Conservation (phyloP, 345 rosid genomes). For the Eutrema yunnanense region DNA sequence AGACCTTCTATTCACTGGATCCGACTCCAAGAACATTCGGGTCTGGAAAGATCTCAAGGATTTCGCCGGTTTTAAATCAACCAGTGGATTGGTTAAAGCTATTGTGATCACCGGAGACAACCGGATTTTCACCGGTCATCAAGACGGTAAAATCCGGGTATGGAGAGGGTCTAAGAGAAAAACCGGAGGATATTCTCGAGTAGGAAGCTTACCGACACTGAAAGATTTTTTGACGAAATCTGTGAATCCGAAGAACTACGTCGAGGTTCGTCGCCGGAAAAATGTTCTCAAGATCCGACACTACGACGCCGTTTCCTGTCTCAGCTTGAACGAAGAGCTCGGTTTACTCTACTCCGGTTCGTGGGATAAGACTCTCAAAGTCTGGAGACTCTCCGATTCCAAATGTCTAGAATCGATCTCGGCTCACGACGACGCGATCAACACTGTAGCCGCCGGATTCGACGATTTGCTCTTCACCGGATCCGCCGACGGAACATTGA, state of each 20-base stretch:
- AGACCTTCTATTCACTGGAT: slow-evolving; percentile 58
- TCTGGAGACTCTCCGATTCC: slow-evolving; percentile 52
- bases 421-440: slow-evolving; percentile 65
- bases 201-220: slow-evolving; percentile 47
- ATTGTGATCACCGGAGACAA: slow-evolving; percentile 34
- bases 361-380: slow-evolving; percentile 62
- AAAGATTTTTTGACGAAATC: slow-evolving; percentile 47
- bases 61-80: slow-evolving; percentile 51
- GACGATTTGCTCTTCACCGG: slow-evolving; percentile 58
- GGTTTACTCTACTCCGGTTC: slow-evolving; percentile 61
- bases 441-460: slow-evolving; percentile 42
- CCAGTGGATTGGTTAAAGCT: slow-evolving; percentile 53
- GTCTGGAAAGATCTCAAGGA: slow-evolving; percentile 63
- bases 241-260: slow-evolving; percentile 53
- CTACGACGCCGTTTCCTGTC: slow-evolving; percentile 58
- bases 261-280: slow-evolving; percentile 47
- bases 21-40: slow-evolving; percentile 64
- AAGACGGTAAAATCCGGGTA: slow-evolving; percentile 63
- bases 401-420: slow-evolving; percentile 51
- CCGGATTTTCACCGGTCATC: slow-evolving; percentile 62
- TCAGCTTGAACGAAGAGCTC: slow-evolving; percentile 46
- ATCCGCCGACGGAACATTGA: slow-evolving; percentile 65
- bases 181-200: slow-evolving; percentile 36
- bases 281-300: slow-evolving; percentile 49
- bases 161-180: slow-evolving; percentile 42